These are phyloP conservation scores for Penicillium sp. DNA, from an alignment of 2,329 filamentous ascomycete species.

Conservation along the genomic window DNA sequence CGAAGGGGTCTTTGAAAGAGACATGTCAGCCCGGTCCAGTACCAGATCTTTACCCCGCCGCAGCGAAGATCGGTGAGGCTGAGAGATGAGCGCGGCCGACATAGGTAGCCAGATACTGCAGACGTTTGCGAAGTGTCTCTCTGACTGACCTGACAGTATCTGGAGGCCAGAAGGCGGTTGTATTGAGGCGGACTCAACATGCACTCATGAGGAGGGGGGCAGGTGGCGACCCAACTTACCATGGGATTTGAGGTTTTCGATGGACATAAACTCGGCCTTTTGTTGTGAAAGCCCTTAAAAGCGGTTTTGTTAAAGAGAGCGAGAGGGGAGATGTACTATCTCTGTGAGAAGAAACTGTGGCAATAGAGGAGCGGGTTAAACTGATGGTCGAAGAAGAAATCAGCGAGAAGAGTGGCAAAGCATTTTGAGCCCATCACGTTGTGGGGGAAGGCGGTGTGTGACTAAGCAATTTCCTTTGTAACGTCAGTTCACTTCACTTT, in stretches of 20 bases:
- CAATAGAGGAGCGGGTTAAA: constrained; percentile 14
- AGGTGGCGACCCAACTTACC: constrained; percentile 56
- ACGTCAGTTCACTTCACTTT: not conserved
- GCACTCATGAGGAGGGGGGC: constrained; percentile 17
- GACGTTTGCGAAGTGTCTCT: not conserved
- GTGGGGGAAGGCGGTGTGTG: constrained; percentile 35
- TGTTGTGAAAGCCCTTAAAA: constrained; percentile 48
- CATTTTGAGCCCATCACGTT: constrained; percentile 35
- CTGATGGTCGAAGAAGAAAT: constrained; percentile 28
- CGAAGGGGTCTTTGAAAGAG: constrained; percentile 82
- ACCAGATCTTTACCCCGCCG: constrained; percentile 37
- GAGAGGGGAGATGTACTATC: constrained; percentile 32
- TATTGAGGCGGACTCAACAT: constrained; percentile 2
- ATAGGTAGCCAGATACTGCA: not conserved
- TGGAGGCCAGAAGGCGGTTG: not conserved
- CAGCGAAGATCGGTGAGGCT: constrained; percentile 3
- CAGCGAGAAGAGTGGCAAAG: constrained; percentile 29
- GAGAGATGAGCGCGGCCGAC: not conserved
- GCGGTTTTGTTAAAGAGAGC: constrained; percentile 31
- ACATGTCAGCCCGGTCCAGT: constrained; percentile 32
- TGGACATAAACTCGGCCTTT: constrained; percentile 93
- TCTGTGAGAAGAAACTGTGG: constrained; percentile 26
- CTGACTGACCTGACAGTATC: not conserved
- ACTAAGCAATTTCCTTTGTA: constrained; percentile 20
- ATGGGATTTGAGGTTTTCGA: constrained; percentile 97